A percentile compares a stretch with the other conserved stretches of the same genome.
Conservation (phyloP, 495 filamentous ascomycete genomes). For the Glutinoglossum americanum region DNA sequence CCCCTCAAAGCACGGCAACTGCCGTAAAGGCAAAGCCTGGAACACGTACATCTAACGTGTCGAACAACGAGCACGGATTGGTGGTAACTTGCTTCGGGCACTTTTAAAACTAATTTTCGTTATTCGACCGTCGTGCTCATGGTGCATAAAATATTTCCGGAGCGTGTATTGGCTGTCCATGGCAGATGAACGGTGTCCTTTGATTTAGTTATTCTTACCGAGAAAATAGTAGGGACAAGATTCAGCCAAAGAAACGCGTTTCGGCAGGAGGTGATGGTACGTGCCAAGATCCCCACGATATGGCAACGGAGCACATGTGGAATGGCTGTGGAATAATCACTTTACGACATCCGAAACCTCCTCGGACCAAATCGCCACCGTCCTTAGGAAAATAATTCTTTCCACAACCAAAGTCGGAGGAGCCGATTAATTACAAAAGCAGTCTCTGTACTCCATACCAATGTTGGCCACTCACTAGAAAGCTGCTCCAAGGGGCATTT, state of each 20-base stretch:
- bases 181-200: background rate
- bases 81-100: background rate
- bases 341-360: background rate
- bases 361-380: background rate
- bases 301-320: background rate
- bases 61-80: background rate
- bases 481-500: too few relatives aligned
- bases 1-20: background rate
- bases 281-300: background rate
- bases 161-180: background rate
- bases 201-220: background rate
- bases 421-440: background rate
- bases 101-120: background rate
- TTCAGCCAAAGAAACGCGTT: background rate
- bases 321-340: background rate
- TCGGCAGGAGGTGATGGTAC: background rate
- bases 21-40: background rate
- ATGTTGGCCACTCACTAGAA: too few relatives aligned
- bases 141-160: background rate
- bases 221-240: background rate
- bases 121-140: background rate
- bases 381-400: background rate
- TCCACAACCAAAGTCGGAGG: background rate
- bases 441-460: too few relatives aligned
- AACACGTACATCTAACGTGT: background rate